Conservation (phyloP, 2,329 filamentous ascomycete genomes). For the Macrophomina phaseolina region DNA sequence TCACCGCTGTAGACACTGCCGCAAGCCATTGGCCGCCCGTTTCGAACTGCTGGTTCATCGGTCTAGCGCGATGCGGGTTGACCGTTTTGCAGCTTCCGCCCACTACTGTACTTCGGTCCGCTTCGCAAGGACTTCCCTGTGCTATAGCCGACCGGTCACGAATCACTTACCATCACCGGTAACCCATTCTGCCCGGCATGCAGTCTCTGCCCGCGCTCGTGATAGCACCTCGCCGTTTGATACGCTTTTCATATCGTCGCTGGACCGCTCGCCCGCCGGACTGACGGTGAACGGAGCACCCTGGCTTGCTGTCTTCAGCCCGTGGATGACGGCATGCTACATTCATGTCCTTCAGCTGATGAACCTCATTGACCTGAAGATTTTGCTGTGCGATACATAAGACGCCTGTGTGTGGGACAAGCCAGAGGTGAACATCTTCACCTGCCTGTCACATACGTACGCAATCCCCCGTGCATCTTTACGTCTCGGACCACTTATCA, state of each 20-base stretch:
- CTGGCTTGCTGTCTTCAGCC: background rate
- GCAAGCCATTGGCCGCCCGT: background rate
- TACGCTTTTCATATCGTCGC: slow-evolving; percentile 7
- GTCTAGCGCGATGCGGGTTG: slow-evolving; percentile 8
- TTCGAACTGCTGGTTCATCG: background rate
- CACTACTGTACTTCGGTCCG: slow-evolving; percentile 1
- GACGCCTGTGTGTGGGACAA: background rate
- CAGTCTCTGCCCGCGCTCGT: slow-evolving; percentile 9
- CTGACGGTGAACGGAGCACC: background rate
- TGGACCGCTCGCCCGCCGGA: slow-evolving; percentile 1
- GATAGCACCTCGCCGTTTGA: slow-evolving; percentile 10
- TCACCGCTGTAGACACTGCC: background rate
- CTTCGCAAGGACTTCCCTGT: slow-evolving; percentile 11
- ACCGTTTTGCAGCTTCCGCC: slow-evolving; percentile 12
- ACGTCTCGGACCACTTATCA: too few species aligned
- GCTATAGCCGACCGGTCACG: background rate
- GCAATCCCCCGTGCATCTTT: too few species aligned
- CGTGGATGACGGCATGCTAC: background rate
- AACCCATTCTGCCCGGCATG: background rate
- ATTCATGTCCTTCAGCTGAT: background rate
- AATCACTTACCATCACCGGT: background rate
- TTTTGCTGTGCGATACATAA: background rate
- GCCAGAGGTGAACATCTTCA: too few species aligned
- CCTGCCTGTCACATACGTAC: too few species aligned
- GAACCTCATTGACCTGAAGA: background rate